Base-by-base conservation (phyloP, 345 rosid species). In the Syzygium aromaticum region DNA sequence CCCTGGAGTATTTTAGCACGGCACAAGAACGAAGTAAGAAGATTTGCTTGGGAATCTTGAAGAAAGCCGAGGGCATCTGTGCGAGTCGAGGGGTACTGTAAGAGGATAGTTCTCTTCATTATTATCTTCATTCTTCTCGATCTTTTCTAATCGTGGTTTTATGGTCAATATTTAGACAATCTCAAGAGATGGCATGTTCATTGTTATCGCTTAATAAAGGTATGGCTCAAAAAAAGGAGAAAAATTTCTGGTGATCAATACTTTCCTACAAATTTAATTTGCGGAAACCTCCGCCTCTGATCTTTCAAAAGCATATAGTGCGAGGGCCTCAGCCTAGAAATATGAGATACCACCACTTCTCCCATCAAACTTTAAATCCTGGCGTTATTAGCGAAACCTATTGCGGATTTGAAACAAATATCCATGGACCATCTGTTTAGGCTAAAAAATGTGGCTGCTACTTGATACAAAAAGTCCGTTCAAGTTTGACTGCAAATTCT, bases 41-140 rank as follows among this genome's bases (percentile, higher is more conserved):
- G 84, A 83, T 93, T 77, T 87, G 90, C 30, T 83, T 89, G 52
- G 94, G 92, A 85, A 85, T 94, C 46, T 64, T 93, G 87, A 90
- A 94, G 91, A 94, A 92, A 88, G 94, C 94, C 46, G 90, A 92
- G 83, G 86, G 87, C 64, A 91, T 92, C 78, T 91, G 93, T 88
- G 84, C 86, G 8, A 86, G 87, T 87, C 91, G 87, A 87, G 95
- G 93, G 93, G 94, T 93, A 89, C 80, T 9, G 80, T 8, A 33
- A 73, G 23, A 30, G 86, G 77, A 87, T 88, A 23, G 5, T 51
- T 33, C 54, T 84, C 59, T 80, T 86, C 61, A 49, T 22, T 53
- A 40, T 85, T 53, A 40, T 85, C 63, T 52, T 25, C 84, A 8
- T 67, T 73, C 40, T 73, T 73, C 49, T 5, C 14, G 7, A 73